Conservation (phyloP, 2,329 filamentous ascomycete genomes). For the Claviceps lovelessii region DNA sequence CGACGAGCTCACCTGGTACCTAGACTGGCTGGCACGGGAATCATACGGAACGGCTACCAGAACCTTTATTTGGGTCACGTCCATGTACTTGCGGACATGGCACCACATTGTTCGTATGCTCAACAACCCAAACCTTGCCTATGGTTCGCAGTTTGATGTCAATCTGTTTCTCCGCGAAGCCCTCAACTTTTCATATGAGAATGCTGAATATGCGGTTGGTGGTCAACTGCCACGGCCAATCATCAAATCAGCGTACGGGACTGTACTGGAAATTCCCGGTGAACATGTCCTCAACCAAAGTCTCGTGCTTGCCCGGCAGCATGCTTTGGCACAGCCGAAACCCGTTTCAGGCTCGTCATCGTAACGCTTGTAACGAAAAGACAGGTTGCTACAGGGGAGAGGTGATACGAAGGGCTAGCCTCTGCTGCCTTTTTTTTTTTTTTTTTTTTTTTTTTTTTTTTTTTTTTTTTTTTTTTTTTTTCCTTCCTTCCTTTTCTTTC, state of each 20-base stretch:
- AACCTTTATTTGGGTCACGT: conserved; percentile 18
- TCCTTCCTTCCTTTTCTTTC: no score
- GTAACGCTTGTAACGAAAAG: background rate
- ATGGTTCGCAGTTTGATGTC: conserved; percentile 13
- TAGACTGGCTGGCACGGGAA: conserved; percentile 18
- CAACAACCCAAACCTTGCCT: background rate
- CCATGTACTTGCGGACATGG: conserved; percentile 15
- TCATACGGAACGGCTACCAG: conserved; percentile 12
- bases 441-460: no score
- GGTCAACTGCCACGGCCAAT: conserved; percentile 19
- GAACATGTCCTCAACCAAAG: background rate
- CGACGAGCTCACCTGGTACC: conserved; percentile 14
- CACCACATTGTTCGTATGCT: conserved; percentile 9
- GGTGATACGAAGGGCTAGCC: no score
- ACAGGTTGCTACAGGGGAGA: no score
- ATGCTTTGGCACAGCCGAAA: background rate
- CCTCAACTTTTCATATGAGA: conserved; percentile 16
- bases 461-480: no score
- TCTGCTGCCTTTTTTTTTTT: no score
- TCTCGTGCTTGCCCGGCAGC: background rate
- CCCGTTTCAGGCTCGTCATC: background rate
- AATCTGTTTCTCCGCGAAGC: conserved; percentile 15
- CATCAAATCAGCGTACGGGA: conserved; percentile 11
- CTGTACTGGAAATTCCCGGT: conserved; percentile 3
- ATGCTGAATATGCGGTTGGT: conserved; percentile 15